phyloP scores from a whole-genome alignment of 768 basidiomycete genomes.

The Lactarius deliciosus region DNA sequence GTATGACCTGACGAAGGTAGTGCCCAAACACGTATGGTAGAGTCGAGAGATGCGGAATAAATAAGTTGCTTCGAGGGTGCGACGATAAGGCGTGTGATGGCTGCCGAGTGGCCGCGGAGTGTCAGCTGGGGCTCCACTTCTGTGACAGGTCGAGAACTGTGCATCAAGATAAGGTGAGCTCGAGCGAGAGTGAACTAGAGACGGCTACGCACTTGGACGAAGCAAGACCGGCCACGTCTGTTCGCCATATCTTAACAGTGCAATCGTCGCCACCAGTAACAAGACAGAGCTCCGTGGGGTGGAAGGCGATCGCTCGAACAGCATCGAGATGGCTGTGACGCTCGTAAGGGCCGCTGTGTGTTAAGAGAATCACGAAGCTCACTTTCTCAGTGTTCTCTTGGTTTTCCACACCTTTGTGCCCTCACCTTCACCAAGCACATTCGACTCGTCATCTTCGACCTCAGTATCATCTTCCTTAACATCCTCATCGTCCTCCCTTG shows the following conservation, averaged over 20 bases:
- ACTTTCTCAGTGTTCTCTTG: constrained; percentile 88
- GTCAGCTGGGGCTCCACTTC: constrained; percentile 94
- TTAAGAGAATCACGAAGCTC: constrained; percentile 38
- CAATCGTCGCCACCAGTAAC: constrained; percentile 96
- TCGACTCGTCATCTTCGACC: constrained; percentile 61
- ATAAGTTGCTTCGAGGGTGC: constrained; percentile 73
- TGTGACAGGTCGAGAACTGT: constrained; percentile 66
- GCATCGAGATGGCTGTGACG: constrained; percentile 82
- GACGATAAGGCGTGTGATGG: constrained; percentile 83
- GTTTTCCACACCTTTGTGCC: constrained; percentile 79
- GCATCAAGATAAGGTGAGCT: constrained; percentile 24
- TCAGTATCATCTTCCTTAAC: constrained; percentile 70
- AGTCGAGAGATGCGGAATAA: constrained; percentile 92
- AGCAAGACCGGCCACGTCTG: constrained; percentile 73
- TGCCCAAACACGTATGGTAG: constrained; percentile 89
- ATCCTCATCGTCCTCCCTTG: constrained; percentile 62
- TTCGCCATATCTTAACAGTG: constrained; percentile 94
- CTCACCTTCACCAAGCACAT: constrained; percentile 64
- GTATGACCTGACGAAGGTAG: constrained; percentile 74
- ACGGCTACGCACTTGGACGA: constrained; percentile 66
- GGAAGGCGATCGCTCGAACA: constrained; percentile 87
- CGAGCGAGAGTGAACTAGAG: constrained; percentile 16
- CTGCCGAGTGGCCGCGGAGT: constrained; percentile 87
- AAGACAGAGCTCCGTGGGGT: constrained; percentile 78
- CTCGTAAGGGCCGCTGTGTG: constrained; percentile 12